These are phyloP conservation scores for Hanseniaspora gamundiae DNA, from an alignment of 1,139 yeast genomes.

Conservation along the genomic window DNA sequence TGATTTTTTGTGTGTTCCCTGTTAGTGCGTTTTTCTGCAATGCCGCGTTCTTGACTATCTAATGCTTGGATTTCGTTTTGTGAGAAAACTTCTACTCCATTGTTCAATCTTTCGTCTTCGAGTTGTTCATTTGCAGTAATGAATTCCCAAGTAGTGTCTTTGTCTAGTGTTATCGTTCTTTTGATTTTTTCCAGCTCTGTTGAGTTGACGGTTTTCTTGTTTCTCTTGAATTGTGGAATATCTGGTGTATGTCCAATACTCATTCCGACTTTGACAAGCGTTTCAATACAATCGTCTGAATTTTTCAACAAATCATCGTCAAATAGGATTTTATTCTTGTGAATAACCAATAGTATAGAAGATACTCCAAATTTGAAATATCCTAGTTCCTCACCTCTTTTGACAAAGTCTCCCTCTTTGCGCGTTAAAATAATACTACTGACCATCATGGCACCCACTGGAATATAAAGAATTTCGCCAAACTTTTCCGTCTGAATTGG, in stretches of 20 bases:
- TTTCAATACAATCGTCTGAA: conserved; percentile 61
- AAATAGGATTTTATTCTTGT: conserved; percentile 33
- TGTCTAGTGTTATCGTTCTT: conserved; percentile 42
- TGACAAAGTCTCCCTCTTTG: conserved; percentile 43
- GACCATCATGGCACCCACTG: conserved; percentile 99
- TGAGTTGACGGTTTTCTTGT: conserved; percentile 33
- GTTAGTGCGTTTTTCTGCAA: too few species aligned
- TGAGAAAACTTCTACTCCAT: too few species aligned
- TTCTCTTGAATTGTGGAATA: conserved; percentile 38
- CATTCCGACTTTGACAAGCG: conserved; percentile 81
- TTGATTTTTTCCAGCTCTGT: conserved; percentile 44
- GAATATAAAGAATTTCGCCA: conserved; percentile 66
- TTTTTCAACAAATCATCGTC: conserved; percentile 67
- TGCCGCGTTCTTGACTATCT: too few species aligned
- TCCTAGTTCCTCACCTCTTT: conserved; percentile 77
- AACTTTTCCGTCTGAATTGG: conserved; percentile 64
- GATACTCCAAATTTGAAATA: conserved; percentile 96
- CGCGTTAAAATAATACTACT: conserved; percentile 75
- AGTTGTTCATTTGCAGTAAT: background rate
- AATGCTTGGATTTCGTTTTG: too few species aligned
- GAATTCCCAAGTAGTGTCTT: background rate
- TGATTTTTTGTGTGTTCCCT: too few species aligned
- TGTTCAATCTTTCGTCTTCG: background rate
- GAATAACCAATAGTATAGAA: conserved; percentile 56
- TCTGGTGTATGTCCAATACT: conserved; percentile 68